phyloP scores from a whole-genome alignment of 116 monocot species.

The Thalassia testudinum region DNA sequence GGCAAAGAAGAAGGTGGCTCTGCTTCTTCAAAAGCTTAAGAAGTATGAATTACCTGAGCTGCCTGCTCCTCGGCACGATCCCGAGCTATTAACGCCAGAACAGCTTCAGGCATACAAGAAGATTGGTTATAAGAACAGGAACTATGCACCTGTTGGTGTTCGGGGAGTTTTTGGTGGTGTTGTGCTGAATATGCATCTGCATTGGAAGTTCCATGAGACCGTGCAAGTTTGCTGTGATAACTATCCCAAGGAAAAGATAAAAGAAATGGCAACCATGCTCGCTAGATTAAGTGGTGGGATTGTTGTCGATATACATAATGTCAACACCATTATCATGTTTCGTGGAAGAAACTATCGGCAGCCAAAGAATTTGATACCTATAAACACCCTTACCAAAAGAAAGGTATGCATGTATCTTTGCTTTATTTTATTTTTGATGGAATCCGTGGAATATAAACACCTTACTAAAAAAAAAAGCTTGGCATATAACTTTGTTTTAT shows the following conservation, averaged over 20 bases:
- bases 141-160: conserved; percentile 92
- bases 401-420: conserved; percentile 33
- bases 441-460: too few relatives aligned
- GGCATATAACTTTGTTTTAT: too few relatives aligned
- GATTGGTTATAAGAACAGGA: conserved; percentile 86
- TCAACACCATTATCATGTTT: conserved; percentile 98
- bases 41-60: conserved; percentile 94
- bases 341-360: conserved; percentile 94
- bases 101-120: conserved; percentile 98
- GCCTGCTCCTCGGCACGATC: conserved; percentile 87
- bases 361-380: conserved; percentile 91
- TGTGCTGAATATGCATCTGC: conserved; percentile 99
- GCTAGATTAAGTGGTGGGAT: conserved; percentile 94
- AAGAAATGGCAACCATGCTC: conserved; percentile 92
- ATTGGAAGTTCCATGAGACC: conserved; percentile 99
- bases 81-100: conserved; percentile 75
- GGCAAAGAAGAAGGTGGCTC: conserved; percentile 97
- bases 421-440: too few relatives aligned
- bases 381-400: conserved; percentile 97
- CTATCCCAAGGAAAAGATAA: conserved; percentile 89
- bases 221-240: conserved; percentile 93
- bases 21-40: conserved; percentile 95
- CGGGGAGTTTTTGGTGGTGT: conserved; percentile 98
- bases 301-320: conserved; percentile 83
- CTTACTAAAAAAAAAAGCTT: too few relatives aligned